Base-by-base conservation (phyloP, 495 filamentous ascomycete genomes). In the Neurospora discreta region DNA sequence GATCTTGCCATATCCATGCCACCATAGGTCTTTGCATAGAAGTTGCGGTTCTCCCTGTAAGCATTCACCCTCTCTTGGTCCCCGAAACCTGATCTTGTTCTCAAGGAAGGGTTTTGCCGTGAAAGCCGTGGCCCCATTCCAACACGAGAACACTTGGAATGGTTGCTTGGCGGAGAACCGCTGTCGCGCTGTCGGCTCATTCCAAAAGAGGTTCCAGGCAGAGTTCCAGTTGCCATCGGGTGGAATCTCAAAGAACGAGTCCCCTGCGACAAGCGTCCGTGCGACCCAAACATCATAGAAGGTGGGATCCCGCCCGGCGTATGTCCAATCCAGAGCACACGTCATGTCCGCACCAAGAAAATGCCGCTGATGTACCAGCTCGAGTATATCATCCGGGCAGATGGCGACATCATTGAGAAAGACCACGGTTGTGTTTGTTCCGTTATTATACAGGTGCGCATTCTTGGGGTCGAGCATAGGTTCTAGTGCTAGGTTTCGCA, bases 221-320 rank as follows among this genome's bases (percentile, higher is more conserved):
- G 71, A 77, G 38, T 80, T 39, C 82, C 82, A 86, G 69, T 70
- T 80, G n/a, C 80, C 84, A 68, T 82, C 81, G 18, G 79, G 69
- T 4, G 83, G 83, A 38, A 87, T 82, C 6, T 84, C 75, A 73
- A 85, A 86, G 74, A 87, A 87, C 3, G 81, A 75, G 75, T 87
- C 83, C 16, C 86, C 86, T 33, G 2, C 52, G 10, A 71, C 78
- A 70, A 88, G 79, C 41, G 74, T 79, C 68, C 86, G 82, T 15
- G 84, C 84, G 30, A 85, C 78, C 84, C 84, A 87, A 20, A 84
- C 77, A 73, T 88, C 86, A 74, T 86, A 85, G 75, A 87, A 87
- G 23, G 79, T 80, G 4, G 81, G 81, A 33, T 69, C 41, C 5
- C 5, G n/a, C 3, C 77, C 81, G 26, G 78, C 75, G 74, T 80